A percentile compares a stretch with the other conserved stretches of the same genome.
Evolutionary conservation across 2,329 filamentous ascomycete species (phyloP).

Genomic region (Exophiala xenobiotica): DNA sequence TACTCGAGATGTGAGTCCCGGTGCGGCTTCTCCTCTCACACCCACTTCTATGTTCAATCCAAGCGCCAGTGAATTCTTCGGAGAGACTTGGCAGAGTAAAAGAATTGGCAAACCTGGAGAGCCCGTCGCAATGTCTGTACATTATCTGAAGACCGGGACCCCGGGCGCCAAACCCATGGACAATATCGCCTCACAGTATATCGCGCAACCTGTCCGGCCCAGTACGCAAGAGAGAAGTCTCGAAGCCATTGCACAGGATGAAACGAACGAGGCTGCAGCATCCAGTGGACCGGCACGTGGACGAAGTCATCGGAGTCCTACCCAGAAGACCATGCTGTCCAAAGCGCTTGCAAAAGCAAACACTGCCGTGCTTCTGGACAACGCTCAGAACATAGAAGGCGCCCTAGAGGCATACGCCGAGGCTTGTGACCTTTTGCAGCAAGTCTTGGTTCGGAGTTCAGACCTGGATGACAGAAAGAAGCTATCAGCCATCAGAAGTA

Average conservation of each 20-base stretch:
- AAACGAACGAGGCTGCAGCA: background rate
- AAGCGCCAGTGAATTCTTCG: conserved; percentile 24
- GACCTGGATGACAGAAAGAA: conserved; percentile 86
- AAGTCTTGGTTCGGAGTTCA: conserved; percentile 81
- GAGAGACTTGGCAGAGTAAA: conserved; percentile 26
- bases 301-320: conserved; percentile 52
- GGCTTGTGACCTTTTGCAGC: conserved; percentile 81
- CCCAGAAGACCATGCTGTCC: conserved; percentile 95
- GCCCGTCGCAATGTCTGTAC: conserved; percentile 25
- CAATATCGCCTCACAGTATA: conserved; percentile 15
- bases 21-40: conserved; percentile 18
- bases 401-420: conserved; percentile 88
- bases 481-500: conserved; percentile 85
- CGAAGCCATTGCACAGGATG: conserved; percentile 5
- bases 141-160: conserved; percentile 22
- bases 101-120: conserved; percentile 25
- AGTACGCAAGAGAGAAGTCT: conserved; percentile 13
- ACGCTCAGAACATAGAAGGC: conserved; percentile 90
- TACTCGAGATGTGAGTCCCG: conserved; percentile 12
- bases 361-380: conserved; percentile 90
- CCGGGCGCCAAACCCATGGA: conserved; percentile 5
- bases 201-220: conserved; percentile 11
- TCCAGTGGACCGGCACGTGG: conserved; percentile 29
- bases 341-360: conserved; percentile 93
- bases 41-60: conserved; percentile 29